Evolutionary conservation across 306 rosid genomes (phyloP), one percentile per base, ranked within the genome.

Genomic region (Begonia peltatifolia): DNA sequence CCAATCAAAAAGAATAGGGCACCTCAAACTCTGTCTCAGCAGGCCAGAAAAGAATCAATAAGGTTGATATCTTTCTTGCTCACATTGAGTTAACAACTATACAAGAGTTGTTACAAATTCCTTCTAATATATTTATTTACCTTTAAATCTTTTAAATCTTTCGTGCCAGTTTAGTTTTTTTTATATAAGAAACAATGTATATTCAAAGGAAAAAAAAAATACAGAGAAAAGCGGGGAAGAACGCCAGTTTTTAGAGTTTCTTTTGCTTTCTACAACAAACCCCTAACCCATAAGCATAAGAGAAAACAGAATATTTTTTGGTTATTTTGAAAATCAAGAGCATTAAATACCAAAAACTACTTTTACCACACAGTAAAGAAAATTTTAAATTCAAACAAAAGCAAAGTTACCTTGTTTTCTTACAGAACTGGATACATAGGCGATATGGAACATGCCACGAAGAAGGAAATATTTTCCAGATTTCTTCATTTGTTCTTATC

Each of bases 401-500:
- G 58, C 49, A 60, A 52, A 61, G 56, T 11, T 50, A 86, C 99
- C 99, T 83, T 3, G 99, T 90, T 72, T 81, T 90, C 72, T 90
- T 90, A 70, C 96, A 90, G 65, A 86, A 90, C 59, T 78, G 81
- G 75, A 90, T 90, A 52, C 99, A 90, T 12, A 90, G 88, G 13
- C 94, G 86, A 73, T 90, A 90, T 43, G 95, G 85, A 63, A 90
- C 99, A 75, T 86, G 99, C 99, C 99, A 90, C 1, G 88, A 68
- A 68, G 76, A 35, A 62, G 99, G 99, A 74, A 90, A 90, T 23
- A 83, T 80, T 80, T 75, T 90, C 99, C 99, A 86, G 44, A 90
- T 79, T 63, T 90, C 99, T 75, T 90, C 99, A 77, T 90, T 90
- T 66, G 99, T 86, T 69, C 99, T 75, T 73, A 90, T 90, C 41